phyloP scores from a whole-genome alignment of 2,329 filamentous ascomycete species.

The Epicoccum nigrum region DNA sequence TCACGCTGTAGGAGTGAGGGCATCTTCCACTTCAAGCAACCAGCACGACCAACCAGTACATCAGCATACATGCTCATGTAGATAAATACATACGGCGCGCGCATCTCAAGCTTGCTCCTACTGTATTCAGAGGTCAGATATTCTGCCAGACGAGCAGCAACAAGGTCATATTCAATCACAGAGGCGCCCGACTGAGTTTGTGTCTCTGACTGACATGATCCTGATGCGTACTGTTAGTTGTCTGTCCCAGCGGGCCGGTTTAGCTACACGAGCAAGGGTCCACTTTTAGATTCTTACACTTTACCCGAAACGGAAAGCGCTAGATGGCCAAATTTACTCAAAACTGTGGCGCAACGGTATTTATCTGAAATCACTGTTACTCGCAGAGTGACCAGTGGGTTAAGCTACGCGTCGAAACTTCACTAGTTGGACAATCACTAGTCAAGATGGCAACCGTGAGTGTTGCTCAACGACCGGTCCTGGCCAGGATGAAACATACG shows the following conservation, averaged over 20 bases:
- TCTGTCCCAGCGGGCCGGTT: conserved; percentile 10
- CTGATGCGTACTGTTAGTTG: conserved; percentile 12
- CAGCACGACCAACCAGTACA: conserved; percentile 22
- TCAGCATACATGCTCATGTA: conserved; percentile 16
- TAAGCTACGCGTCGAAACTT: not conserved
- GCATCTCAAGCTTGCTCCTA: not conserved
- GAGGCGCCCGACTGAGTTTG: conserved; percentile 3
- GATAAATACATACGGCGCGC: not conserved
- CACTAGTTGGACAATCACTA: not conserved
- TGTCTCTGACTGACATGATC: conserved; percentile 17
- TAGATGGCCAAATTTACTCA: conserved; percentile 3
- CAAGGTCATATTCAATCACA: not conserved
- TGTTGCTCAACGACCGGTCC: not conserved
- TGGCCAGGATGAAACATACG: conserved; percentile 11
- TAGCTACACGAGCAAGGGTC: not conserved
- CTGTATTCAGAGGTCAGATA: not conserved
- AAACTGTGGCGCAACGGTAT: conserved; percentile 4
- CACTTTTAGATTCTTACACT: conserved; percentile 11
- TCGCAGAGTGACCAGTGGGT: not conserved
- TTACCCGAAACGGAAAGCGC: conserved; percentile 9
- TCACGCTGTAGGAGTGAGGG: conserved; percentile 20
- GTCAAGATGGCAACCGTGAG: not conserved
- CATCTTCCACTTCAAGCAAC: conserved; percentile 19
- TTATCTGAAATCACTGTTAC: not conserved
- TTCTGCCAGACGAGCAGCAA: not conserved